Base-by-base conservation (phyloP, 2,329 filamentous ascomycete genomes). In the Sporothrix pallida region DNA sequence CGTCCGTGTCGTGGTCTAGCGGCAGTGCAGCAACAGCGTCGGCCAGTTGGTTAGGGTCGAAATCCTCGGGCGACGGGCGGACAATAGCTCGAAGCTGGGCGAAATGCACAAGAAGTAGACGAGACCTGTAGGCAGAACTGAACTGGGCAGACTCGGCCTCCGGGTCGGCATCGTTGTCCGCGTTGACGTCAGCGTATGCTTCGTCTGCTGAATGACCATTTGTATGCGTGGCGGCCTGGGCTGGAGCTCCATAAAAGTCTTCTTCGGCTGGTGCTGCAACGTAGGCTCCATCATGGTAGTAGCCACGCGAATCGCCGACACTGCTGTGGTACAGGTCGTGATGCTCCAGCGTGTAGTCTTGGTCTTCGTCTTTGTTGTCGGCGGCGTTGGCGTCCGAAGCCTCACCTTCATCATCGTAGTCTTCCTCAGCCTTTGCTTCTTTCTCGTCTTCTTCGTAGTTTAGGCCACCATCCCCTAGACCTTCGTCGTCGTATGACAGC, bases 221-320 rank as follows among this genome's bases (percentile, higher is more conserved):
- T 75, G 44, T 80, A 80, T 20, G 78, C 77, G 6, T 37, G 3
- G 5, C 37, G 8, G 5, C 37, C 42, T 20, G 62, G 1, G 42
- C 13, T 10, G 62, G 23, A n/a, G n/a, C 44, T 10, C n/a, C n/a
- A 48, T 56, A 26, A 17, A 1, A 5, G 23, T 46, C 13, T 31
- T 81, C 79, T 12, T 79, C 78, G 13, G 85, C 82, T 0, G 88
- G 86, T 2, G 87, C 84, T 3, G 90, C 92, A 31, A 91, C 89
- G 80, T 94, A 97, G 52, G 93, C 92, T 68, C 94, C 94, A 77
- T 97, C 93, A 17, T 90, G 84, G 80, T 93, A 96, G 79, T 89
- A 91, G 12, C 91, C 92, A 72, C 87, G 83, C 26, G 85, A 83
- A 78, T 91, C 88, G 71, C 86, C 86, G 23, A 81, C 75, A 6